Conservation (phyloP, 75 land plant species). For the Pinus taeda region DNA sequence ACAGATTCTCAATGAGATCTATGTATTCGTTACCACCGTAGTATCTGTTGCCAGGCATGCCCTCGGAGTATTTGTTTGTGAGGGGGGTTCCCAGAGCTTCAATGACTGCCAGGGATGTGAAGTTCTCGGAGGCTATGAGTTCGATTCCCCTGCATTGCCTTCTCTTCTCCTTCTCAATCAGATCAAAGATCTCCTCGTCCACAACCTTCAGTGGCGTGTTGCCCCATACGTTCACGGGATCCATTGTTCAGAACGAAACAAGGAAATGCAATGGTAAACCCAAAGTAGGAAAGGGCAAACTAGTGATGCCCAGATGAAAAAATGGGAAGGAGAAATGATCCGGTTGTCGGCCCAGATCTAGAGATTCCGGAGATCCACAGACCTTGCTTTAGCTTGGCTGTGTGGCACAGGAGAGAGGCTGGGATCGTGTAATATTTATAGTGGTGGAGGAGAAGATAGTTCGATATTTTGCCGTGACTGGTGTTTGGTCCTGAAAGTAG, state of each 20-base stretch:
- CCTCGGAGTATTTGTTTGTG: slow-evolving; percentile 94
- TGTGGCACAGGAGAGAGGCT: too few species aligned
- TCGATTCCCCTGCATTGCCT: slow-evolving; percentile 80
- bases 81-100: slow-evolving; percentile 75
- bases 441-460: too few species aligned
- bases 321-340: too few species aligned
- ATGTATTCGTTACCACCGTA: slow-evolving; percentile 83
- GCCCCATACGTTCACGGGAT: slow-evolving; percentile 63
- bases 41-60: slow-evolving; percentile 82
- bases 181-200: slow-evolving; percentile 77
- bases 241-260: slow-evolving; percentile 21
- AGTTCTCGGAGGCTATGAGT: slow-evolving; percentile 92
- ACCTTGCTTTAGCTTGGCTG: too few species aligned
- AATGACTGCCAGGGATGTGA: slow-evolving; percentile 85
- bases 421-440: too few species aligned
- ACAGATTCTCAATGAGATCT: slow-evolving; percentile 79
- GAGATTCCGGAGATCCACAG: too few species aligned
- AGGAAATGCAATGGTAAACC: too few species aligned
- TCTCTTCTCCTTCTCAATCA: slow-evolving; percentile 80
- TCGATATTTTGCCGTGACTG: too few species aligned
- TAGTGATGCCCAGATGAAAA: too few species aligned
- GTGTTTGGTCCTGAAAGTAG: too few species aligned
- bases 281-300: too few species aligned
- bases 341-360: too few species aligned
- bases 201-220: slow-evolving; percentile 41